These are phyloP conservation scores for Cenchrus americanus DNA, from an alignment of 176 grass and related monocot genomes.

Conservation along the genomic window DNA sequence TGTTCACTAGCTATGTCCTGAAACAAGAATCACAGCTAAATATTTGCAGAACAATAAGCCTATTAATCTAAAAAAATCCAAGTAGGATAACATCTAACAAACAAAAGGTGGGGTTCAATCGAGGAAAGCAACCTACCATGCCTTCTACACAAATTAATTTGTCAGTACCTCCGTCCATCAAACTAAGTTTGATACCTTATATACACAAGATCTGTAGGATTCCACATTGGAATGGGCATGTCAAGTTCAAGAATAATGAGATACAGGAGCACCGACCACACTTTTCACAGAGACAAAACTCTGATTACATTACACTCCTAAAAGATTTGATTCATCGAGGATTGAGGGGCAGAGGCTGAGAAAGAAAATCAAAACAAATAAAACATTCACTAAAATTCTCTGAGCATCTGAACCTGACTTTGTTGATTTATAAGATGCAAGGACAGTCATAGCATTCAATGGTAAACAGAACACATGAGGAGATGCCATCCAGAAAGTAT, in stretches of 20 bases:
- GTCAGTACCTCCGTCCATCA: too few relatives aligned
- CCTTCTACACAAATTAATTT: too few relatives aligned
- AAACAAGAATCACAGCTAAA: conserved; percentile 38
- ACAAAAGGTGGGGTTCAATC: too few relatives aligned
- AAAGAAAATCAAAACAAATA: not conserved
- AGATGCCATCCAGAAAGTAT: not conserved
- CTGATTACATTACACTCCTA: not conserved
- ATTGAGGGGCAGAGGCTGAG: not conserved
- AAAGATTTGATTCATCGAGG: not conserved
- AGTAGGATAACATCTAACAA: too few relatives aligned
- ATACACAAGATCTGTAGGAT: not conserved
- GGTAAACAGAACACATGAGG: not conserved
- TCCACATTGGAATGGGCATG: not conserved
- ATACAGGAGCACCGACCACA: not conserved
- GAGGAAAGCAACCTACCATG: too few relatives aligned
- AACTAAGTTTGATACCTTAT: not conserved
- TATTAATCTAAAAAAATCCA: too few relatives aligned
- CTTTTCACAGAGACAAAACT: not conserved
- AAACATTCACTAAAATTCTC: not conserved
- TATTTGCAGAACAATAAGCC: too few relatives aligned
- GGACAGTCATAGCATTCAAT: not conserved
- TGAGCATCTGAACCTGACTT: not conserved
- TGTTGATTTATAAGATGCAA: not conserved
- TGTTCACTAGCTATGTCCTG: conserved; percentile 93
- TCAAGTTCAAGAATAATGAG: not conserved